These are phyloP conservation scores for Phlyctochytrium planicorne DNA, from an alignment of 192 early-diverging fungal species.

Conservation along the genomic window DNA sequence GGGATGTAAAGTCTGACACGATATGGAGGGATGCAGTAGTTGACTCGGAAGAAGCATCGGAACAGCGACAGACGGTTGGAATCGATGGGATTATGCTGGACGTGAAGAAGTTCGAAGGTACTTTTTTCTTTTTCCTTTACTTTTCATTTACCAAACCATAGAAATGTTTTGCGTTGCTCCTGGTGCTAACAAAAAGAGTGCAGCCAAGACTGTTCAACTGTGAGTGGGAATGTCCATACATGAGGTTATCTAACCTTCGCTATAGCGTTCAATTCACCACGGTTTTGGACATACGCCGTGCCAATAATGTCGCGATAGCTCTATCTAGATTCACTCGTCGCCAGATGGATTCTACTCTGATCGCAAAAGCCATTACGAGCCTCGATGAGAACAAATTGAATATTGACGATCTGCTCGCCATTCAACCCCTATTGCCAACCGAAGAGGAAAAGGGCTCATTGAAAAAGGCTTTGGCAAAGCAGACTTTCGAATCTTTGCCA, in stretches of 20 bases:
- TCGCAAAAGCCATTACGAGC: conserved; percentile 30
- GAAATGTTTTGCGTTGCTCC: conserved; percentile 54
- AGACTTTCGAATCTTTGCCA: conserved; percentile 29
- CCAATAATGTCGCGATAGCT: conserved; percentile 59
- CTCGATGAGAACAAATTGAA: conserved; percentile 35
- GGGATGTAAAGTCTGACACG: not conserved
- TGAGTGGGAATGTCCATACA: conserved; percentile 7
- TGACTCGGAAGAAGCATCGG: not conserved
- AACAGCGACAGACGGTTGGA: conserved; percentile 17
- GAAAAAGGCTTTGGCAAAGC: conserved; percentile 7
- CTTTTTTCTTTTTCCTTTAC: conserved; percentile 14
- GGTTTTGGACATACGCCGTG: conserved; percentile 51
- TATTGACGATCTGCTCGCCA: conserved; percentile 43
- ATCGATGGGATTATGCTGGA: conserved; percentile 29
- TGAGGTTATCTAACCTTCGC: conserved; percentile 8
- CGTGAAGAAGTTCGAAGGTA: conserved; percentile 49
- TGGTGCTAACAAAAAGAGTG: conserved; percentile 21
- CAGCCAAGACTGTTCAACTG: conserved; percentile 33
- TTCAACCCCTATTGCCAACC: conserved; percentile 51
- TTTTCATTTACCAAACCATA: conserved; percentile 21
- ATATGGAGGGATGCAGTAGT: not conserved
- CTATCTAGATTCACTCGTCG: conserved; percentile 48
- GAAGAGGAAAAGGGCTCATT: conserved; percentile 36
- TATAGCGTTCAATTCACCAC: conserved; percentile 49
- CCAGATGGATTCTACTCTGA: conserved; percentile 28